Conservation (phyloP, 495 filamentous ascomycete species). For the Echria macrotheca region DNA sequence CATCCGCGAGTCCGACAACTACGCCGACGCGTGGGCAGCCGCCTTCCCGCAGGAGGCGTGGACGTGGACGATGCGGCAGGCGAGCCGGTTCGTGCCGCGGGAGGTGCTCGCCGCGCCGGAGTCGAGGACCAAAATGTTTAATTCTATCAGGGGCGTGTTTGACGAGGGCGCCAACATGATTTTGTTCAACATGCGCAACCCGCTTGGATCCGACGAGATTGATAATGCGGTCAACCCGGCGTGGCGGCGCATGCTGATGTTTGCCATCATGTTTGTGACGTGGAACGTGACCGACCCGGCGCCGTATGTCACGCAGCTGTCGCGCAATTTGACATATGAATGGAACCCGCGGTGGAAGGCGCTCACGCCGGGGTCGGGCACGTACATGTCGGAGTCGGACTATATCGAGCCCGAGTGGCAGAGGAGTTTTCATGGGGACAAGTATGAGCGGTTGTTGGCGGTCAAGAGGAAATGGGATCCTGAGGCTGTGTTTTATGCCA, state of each 20-base stretch:
- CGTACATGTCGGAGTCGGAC: constrained; percentile 47
- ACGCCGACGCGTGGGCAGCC: constrained; percentile 41
- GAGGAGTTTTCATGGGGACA: constrained; percentile 49
- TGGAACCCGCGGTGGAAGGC: constrained; percentile 8
- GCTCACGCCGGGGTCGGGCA: constrained; percentile 31
- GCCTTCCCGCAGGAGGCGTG: constrained; percentile 44
- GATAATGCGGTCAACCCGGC: constrained; percentile 36
- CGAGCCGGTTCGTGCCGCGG: constrained; percentile 44
- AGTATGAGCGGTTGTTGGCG: constrained; percentile 44
- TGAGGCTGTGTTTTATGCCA: constrained; percentile 46
- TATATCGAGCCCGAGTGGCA: constrained; percentile 54
- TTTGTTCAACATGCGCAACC: constrained; percentile 43
- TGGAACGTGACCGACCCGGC: constrained; percentile 11
- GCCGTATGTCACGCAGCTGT: not conserved
- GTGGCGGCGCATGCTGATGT: constrained; percentile 38
- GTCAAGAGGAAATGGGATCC: constrained; percentile 53
- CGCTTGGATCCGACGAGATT: constrained; percentile 26
- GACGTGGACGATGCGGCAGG: constrained; percentile 31
- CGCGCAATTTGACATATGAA: constrained; percentile 9
- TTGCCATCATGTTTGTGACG: constrained; percentile 31
- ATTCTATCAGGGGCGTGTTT: constrained; percentile 35
- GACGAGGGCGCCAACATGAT: constrained; percentile 37
- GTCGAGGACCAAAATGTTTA: constrained; percentile 34
- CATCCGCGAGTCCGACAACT: constrained; percentile 43
- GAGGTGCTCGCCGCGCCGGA: constrained; percentile 31